Evolutionary conservation across 2,329 filamentous ascomycete species (phyloP).

Genomic region (Penicillium sp.): DNA sequence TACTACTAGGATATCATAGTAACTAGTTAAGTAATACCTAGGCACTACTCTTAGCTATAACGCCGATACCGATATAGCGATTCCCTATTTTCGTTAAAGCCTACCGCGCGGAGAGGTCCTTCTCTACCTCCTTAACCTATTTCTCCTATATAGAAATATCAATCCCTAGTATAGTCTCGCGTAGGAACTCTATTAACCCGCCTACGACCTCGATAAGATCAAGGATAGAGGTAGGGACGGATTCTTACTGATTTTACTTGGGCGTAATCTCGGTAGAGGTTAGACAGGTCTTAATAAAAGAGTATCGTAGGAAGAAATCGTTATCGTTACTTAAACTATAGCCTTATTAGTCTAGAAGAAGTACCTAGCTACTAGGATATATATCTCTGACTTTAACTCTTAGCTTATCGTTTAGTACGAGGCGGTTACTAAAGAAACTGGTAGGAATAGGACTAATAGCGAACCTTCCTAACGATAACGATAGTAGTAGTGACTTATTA

Average conservation of each 20-base stretch:
- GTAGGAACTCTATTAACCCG: slow-evolving; percentile 16
- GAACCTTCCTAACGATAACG: background rate
- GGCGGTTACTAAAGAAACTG: slow-evolving; percentile 8
- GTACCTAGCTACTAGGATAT: slow-evolving; percentile 9
- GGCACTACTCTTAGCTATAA: no score
- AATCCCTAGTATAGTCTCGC: slow-evolving; percentile 8
- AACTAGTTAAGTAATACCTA: no score
- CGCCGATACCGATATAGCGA: no score
- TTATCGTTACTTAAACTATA: slow-evolving; percentile 1
- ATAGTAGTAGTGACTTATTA: background rate
- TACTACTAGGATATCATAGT: no score
- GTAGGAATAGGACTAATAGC: slow-evolving; percentile 12
- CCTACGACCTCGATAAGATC: slow-evolving; percentile 10
- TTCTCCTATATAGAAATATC: slow-evolving; percentile 12
- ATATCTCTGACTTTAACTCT: slow-evolving; percentile 11
- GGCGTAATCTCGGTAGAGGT: slow-evolving; percentile 4
- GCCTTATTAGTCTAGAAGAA: slow-evolving; percentile 12
- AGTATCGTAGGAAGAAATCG: slow-evolving; percentile 15
- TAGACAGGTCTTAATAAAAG: slow-evolving; percentile 8
- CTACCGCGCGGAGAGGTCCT: no score
- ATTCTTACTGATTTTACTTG: slow-evolving; percentile 7
- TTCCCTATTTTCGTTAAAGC: no score
- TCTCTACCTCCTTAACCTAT: slow-evolving; percentile 2
- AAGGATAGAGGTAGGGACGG: background rate
- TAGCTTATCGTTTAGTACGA: background rate